phyloP scores from a whole-genome alignment of 306 rosid species.

The Begonia loranthoides region DNA sequence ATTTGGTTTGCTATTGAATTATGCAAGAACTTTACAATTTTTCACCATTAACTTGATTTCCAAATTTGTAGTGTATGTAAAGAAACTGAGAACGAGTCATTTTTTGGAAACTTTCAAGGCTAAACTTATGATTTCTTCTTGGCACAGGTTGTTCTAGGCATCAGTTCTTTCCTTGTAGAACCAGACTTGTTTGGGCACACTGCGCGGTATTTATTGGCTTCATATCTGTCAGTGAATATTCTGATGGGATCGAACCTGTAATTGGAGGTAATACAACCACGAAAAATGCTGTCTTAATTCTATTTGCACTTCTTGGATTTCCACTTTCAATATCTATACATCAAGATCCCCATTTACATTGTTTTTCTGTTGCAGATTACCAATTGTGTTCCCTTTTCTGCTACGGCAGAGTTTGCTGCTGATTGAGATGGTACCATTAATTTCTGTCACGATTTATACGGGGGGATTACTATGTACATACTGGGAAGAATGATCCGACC shows the following conservation, averaged over 20 bases:
- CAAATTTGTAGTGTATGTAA: conserved; percentile 4
- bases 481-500: no score
- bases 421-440: conserved; percentile 90
- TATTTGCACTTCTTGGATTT: conserved; percentile 90
- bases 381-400: conserved; percentile 85
- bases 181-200: conserved; percentile 88
- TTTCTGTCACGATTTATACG: no score
- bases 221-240: conserved; percentile 40
- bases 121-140: conserved; percentile 9
- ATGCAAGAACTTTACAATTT: conserved; percentile 83
- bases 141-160: conserved; percentile 79
- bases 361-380: conserved; percentile 66
- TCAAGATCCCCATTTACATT: background rate
- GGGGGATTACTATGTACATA: no score
- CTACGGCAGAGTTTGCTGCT: conserved; percentile 83
- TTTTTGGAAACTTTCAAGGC: conserved; percentile 6
- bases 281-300: conserved; percentile 65
- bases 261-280: conserved; percentile 60
- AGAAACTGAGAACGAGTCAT: background rate
- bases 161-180: conserved; percentile 83
- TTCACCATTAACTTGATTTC: conserved; percentile 14
- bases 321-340: conserved; percentile 80
- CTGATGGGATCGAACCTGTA: conserved; percentile 53
- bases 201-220: conserved; percentile 85
- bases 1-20: conserved; percentile 98